Conservation (phyloP, 345 rosid species). For the Salix caprea region DNA sequence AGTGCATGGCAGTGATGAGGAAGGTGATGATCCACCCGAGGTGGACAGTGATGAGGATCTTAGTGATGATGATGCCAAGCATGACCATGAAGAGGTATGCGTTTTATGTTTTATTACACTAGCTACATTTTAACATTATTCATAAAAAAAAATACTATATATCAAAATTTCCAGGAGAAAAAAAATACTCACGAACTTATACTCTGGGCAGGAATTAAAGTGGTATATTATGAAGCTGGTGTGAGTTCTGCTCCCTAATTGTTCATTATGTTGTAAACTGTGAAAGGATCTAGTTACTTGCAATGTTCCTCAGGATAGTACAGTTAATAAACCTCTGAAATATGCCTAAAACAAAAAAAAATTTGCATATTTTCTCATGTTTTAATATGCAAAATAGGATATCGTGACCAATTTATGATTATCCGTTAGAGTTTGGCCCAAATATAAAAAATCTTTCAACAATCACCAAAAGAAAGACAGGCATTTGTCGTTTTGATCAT, state of each 20-base stretch:
- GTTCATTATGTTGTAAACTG: not conserved
- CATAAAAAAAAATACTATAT: not conserved
- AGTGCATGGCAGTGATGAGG: conserved; percentile 95
- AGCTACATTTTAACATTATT: not conserved
- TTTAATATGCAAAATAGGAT: too few species aligned
- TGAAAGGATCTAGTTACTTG: not conserved
- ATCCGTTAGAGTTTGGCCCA: too few species aligned
- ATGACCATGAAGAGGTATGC: conserved; percentile 68
- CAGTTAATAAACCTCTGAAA: not conserved
- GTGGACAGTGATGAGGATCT: conserved; percentile 83
- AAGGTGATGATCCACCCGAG: conserved; percentile 80
- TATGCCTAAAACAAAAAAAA: too few species aligned
- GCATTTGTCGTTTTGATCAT: too few species aligned
- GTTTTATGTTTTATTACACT: not conserved
- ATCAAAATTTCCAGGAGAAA: not conserved
- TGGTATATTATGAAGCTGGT: not conserved
- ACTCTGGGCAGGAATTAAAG: too few species aligned
- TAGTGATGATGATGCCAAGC: conserved; percentile 60
- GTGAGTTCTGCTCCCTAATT: not conserved
- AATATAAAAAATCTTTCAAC: too few species aligned
- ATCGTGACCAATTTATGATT: too few species aligned
- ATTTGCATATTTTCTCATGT: too few species aligned
- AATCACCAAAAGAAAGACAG: not conserved
- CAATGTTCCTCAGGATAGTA: not conserved
- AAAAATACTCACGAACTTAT: too few species aligned